These are phyloP conservation scores for Arabis alpina DNA, from an alignment of 345 rosid genomes.

Conservation along the genomic window DNA sequence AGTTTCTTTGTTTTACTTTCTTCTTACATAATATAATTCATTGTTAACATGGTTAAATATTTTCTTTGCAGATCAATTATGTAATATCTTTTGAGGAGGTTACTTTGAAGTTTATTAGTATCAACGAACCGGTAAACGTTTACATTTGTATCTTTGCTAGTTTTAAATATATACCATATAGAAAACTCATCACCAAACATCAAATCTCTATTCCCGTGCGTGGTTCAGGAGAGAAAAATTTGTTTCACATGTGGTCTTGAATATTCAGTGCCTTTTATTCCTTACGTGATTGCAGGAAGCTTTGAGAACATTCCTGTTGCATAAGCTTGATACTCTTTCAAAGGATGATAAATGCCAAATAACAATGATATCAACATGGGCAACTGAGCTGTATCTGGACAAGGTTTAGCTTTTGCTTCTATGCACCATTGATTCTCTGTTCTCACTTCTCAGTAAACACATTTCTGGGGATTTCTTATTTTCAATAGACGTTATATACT, in stretches of 20 bases:
- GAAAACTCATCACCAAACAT: conserved; percentile 13
- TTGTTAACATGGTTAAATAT: conserved; percentile 28
- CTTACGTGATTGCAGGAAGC: conserved; percentile 76
- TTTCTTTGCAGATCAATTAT: conserved; percentile 74
- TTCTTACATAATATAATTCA: conserved; percentile 21
- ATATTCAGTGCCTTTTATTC: conserved; percentile 24
- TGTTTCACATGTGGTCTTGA: conserved; percentile 14
- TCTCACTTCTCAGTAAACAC: conserved; percentile 24
- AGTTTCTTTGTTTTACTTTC: conserved; percentile 21
- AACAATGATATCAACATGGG: conserved; percentile 99
- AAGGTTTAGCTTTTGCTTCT: conserved; percentile 65
- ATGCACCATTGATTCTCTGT: conserved; percentile 22
- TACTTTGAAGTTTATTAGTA: conserved; percentile 86
- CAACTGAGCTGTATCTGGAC: conserved; percentile 95
- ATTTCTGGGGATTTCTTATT: not conserved
- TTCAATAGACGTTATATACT: not conserved
- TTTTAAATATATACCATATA: not conserved
- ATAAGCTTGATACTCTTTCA: conserved; percentile 90
- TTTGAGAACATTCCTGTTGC: conserved; percentile 88
- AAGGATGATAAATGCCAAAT: conserved; percentile 97
- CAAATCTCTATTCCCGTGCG: not conserved
- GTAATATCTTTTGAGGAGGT: conserved; percentile 94
- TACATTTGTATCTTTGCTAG: conserved; percentile 8
- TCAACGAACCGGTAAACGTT: conserved; percentile 73
- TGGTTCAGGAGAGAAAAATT: conserved; percentile 16